A percentile compares a stretch with the other conserved stretches of the same genome.
These are phyloP conservation scores for Aspergillus caelatus DNA, from an alignment of 2,329 filamentous ascomycete genomes.

Conservation along the genomic window DNA sequence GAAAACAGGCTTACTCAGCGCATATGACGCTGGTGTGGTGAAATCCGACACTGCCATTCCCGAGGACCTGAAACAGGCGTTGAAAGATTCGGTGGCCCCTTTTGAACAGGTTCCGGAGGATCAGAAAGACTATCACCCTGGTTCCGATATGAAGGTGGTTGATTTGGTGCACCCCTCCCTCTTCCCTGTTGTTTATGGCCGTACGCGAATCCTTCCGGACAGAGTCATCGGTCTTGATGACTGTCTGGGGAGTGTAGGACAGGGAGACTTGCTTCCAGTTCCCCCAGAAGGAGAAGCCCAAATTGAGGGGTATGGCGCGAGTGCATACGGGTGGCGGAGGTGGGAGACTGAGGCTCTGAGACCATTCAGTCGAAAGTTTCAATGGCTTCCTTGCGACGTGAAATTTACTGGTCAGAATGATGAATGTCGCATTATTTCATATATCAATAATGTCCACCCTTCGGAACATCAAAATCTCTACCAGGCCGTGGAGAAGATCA, in stretches of 20 bases:
- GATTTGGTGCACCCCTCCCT: constrained; percentile 67
- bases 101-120: constrained; percentile 54
- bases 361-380: constrained; percentile 38
- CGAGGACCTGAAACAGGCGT: constrained; percentile 40
- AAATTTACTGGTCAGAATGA: constrained; percentile 22
- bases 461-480: constrained; percentile 37
- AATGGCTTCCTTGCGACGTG: constrained; percentile 53
- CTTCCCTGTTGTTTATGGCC: constrained; percentile 38
- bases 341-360: background rate
- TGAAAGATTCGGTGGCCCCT: constrained; percentile 51
- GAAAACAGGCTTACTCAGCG: constrained; percentile 44
- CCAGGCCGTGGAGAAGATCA: constrained; percentile 38
- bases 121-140: constrained; percentile 66
- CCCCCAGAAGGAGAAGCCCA: constrained; percentile 5
- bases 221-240: constrained; percentile 25
- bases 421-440: constrained; percentile 37
- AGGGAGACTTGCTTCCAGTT: constrained; percentile 19
- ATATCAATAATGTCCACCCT: constrained; percentile 51
- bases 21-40: constrained; percentile 51
- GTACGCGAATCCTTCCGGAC: constrained; percentile 27
- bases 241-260: constrained; percentile 22
- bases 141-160: constrained; percentile 60
- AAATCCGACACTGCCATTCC: constrained; percentile 58
- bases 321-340: background rate
- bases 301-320: background rate